Conservation (phyloP, 2,329 filamentous ascomycete genomes). For the Fusarium pseudocircinatum region DNA sequence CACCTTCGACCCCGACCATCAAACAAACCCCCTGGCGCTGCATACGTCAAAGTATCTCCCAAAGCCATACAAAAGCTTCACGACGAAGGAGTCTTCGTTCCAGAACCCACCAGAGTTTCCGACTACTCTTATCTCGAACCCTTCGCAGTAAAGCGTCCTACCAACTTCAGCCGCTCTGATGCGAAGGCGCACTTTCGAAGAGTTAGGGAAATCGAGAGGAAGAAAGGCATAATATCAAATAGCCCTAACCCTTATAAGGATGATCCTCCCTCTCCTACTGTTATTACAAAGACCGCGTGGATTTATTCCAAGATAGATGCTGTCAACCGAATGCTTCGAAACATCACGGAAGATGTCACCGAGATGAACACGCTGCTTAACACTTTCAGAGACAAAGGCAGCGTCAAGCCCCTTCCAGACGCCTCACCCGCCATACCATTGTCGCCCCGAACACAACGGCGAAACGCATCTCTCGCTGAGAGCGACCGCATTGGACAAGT, state of each 20-base stretch:
- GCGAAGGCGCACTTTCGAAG: background rate
- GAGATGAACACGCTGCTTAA: background rate
- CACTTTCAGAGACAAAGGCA: background rate
- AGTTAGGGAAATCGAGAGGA: background rate
- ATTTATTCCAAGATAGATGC: slow-evolving; percentile 2
- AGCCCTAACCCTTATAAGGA: background rate
- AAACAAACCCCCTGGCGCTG: slow-evolving; percentile 20
- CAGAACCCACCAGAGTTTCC: slow-evolving; percentile 3
- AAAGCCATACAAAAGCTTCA: slow-evolving; percentile 17
- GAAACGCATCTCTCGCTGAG: background rate
- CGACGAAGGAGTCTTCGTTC: background rate
- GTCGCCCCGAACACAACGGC: slow-evolving; percentile 6
- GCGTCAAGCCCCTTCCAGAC: background rate
- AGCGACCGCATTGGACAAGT: slow-evolving; percentile 5
- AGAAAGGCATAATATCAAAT: background rate
- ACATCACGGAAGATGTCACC: background rate
- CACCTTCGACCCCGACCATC: background rate
- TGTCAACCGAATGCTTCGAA: slow-evolving; percentile 5
- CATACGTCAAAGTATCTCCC: slow-evolving; percentile 26
- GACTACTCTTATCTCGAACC: slow-evolving; percentile 3
- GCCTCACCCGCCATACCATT: background rate
- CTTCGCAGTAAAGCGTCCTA: background rate
- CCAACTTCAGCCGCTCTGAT: background rate
- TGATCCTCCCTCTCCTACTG: background rate
- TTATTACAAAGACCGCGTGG: slow-evolving; percentile 13